These are phyloP conservation scores for Actinomortierella ambigua DNA, from an alignment of 371 early-diverging fungal species.

Conservation along the genomic window DNA sequence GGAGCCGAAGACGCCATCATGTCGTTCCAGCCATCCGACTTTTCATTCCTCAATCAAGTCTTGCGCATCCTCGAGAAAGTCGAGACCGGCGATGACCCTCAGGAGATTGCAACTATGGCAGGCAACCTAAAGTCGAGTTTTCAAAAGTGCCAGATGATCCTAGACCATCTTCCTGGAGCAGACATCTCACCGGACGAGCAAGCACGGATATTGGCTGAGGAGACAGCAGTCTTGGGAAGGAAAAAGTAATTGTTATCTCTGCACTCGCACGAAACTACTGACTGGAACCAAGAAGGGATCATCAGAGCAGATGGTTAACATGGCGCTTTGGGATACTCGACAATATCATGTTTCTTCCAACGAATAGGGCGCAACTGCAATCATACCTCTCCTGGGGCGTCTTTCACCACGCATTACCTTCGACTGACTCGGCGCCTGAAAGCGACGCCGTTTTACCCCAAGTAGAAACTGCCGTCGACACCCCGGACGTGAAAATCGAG, in stretches of 20 bases:
- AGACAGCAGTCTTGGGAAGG: constrained; percentile 20
- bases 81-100: constrained; percentile 39
- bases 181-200: constrained; percentile 46
- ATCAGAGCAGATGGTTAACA: neutral
- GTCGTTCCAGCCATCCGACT: constrained; percentile 42
- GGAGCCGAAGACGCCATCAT: constrained; percentile 10
- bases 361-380: constrained; percentile 9
- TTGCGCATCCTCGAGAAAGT: constrained; percentile 32
- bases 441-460: too few species aligned
- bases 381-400: constrained; percentile 11
- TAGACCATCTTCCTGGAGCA: constrained; percentile 46
- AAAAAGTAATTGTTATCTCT: constrained; percentile 24
- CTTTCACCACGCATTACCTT: constrained; percentile 1
- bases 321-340: neutral
- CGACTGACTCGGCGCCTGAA: too few species aligned
- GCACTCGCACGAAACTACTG: neutral
- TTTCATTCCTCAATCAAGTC: constrained; percentile 42
- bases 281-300: neutral
- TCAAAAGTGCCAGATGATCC: constrained; percentile 43
- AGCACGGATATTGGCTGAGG: constrained; percentile 26
- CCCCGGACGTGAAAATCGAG: too few species aligned
- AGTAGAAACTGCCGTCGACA: too few species aligned
- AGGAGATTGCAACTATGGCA: constrained; percentile 38
- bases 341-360: neutral
- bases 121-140: constrained; percentile 41